These are phyloP conservation scores for Licmophora abbreviata DNA, from an alignment of 108 stramenopile species.

Conservation along the genomic window DNA sequence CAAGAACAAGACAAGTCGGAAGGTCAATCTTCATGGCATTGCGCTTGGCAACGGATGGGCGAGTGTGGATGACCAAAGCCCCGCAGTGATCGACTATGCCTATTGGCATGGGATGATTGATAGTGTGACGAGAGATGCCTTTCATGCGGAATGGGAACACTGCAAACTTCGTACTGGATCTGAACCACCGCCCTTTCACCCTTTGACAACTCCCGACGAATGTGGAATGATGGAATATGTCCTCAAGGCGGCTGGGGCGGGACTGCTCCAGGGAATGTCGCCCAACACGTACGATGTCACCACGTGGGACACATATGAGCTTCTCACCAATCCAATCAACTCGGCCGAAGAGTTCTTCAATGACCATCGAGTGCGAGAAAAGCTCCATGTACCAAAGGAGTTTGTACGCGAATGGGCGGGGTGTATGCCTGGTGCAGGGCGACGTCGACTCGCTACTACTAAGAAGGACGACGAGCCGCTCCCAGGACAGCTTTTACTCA, in stretches of 20 bases:
- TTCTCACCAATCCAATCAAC: conserved; percentile 4
- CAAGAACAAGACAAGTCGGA: conserved; percentile 18
- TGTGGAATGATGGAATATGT: conserved; percentile 52
- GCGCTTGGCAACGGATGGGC: conserved; percentile 68
- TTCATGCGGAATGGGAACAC: conserved; percentile 41
- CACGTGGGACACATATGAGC: conserved; percentile 53
- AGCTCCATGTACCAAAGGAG: conserved; percentile 49
- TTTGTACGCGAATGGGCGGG: conserved; percentile 30
- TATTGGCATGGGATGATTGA: conserved; percentile 83
- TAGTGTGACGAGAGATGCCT: conserved; percentile 19
- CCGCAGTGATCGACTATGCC: conserved; percentile 60
- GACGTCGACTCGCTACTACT: conserved; percentile 7
- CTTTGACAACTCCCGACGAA: conserved; percentile 63
- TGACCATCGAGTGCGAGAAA: conserved; percentile 38
- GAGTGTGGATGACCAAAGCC: conserved; percentile 53
- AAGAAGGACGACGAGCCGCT: no score
- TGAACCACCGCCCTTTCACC: conserved; percentile 38
- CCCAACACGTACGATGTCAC: conserved; percentile 60
- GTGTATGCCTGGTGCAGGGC: conserved; percentile 63
- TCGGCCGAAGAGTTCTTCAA: conserved; percentile 34
- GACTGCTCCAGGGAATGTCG: no score
- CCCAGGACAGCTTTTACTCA: no score
- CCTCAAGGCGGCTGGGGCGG: conserved; percentile 41
- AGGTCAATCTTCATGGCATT: conserved; percentile 42
- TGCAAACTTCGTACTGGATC: conserved; percentile 4